Evolutionary conservation across 345 rosid genomes (phyloP), one percentile per base, ranked within the genome.

Genomic region (Bruguiera gymnorhiza): DNA sequence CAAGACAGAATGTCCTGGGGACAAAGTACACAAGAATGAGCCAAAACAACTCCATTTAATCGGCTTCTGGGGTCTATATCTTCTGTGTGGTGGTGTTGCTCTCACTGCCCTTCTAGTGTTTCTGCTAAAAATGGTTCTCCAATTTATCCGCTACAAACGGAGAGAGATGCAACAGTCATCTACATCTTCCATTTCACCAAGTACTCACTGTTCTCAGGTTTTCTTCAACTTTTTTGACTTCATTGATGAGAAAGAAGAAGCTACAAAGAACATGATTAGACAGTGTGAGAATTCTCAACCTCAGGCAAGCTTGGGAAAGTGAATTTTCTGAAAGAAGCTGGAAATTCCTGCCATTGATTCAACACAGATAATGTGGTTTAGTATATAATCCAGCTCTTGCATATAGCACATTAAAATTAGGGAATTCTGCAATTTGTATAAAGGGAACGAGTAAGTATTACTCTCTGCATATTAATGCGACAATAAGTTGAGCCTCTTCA

Each of bases 31-130:
- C 55, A 60, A 76, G 7, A 61, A 81, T 0, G 85, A 86, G 78
- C 70, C 85, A 16, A 80, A 84, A 77, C 88, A 82, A 62, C 96
- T 94, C 55, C 85, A 75, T 26, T 54, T 94, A 63, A 60, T 48
- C 68, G 91, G 91, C 82, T 94, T 94, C 84, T 88, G 92, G 90
- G 98, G 94, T 71, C 77, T 93, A 24, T 93, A 83, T 73, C 82
- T 91, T 55, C 73, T 86, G 11, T 88, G 89, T 27, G 87, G 87
- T 34, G 74, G 50, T 62, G 13, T 85, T 67, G 43, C 89, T 18
- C 70, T 85, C 20, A 62, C 68, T 62, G 93, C 92, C 3, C 68
- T 90, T 60, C 51, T 84, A 4, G 51, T 85, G 56, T 93, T 78
- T 74, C 70, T 86, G 59, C 71, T 82, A 8, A 73, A 90, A 72